Evolutionary conservation across 2,329 filamentous ascomycete species (phyloP).

Genomic region (Sphaerostilbella broomeana): DNA sequence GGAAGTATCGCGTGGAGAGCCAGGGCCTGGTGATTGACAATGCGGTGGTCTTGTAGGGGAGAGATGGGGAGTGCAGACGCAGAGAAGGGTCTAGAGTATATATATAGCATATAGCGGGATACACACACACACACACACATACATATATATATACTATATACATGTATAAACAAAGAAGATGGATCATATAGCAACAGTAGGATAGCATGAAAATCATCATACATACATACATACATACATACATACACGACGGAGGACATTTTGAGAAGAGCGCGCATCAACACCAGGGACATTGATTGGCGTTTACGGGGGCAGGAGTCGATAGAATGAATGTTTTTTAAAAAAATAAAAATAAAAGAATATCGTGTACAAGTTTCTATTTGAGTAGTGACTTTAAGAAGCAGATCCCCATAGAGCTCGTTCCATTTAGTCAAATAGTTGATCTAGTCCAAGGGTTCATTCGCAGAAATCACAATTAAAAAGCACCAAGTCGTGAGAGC

Average conservation of each 20-base stretch:
- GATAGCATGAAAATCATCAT: too few relatives aligned
- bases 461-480: too few relatives aligned
- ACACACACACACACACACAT: not conserved
- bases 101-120: not conserved
- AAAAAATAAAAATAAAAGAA: too few relatives aligned
- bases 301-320: conserved; percentile 2
- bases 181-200: too few relatives aligned
- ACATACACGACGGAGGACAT: not conserved
- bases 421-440: too few relatives aligned
- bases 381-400: too few relatives aligned
- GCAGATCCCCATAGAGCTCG: too few relatives aligned
- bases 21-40: conserved; percentile 75
- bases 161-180: not conserved
- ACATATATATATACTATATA: conserved; percentile 4
- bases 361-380: too few relatives aligned
- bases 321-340: not conserved
- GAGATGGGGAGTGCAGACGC: not conserved
- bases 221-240: conserved; percentile 1
- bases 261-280: too few relatives aligned
- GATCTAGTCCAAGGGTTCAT: too few relatives aligned
- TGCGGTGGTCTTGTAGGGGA: conserved; percentile 52
- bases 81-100: conserved; percentile 1
- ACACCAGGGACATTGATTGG: too few relatives aligned
- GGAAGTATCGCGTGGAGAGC: conserved; percentile 74
- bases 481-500: too few relatives aligned